phyloP scores from a whole-genome alignment of 352 stramenopile species.

The Phytophthora pluvialis region DNA sequence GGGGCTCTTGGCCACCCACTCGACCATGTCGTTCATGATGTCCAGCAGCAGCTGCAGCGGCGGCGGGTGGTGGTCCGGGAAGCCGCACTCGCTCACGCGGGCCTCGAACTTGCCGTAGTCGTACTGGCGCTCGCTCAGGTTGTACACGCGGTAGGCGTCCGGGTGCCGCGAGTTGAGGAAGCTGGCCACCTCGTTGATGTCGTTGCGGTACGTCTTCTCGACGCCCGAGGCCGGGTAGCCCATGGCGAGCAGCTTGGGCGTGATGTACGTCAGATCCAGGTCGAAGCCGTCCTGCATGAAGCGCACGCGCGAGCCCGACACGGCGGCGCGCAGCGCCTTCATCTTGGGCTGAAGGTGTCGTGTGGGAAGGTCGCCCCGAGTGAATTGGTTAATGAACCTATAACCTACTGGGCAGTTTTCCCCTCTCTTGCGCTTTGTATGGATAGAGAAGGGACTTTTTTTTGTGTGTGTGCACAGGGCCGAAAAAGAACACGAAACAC shows the following conservation, averaged over 20 bases:
- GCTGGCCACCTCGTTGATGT: constrained; percentile 75
- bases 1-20: constrained; percentile 63
- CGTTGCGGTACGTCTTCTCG: constrained; percentile 89
- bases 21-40: constrained; percentile 88
- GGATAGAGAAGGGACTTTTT: not conserved
- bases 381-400: constrained; percentile 27
- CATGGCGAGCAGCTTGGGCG: constrained; percentile 81
- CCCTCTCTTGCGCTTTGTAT: not conserved
- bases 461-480: constrained; percentile 20
- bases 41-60: constrained; percentile 80
- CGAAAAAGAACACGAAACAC: constrained; percentile 2
- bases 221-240: constrained; percentile 81
- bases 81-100: constrained; percentile 78
- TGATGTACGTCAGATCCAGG: constrained; percentile 89
- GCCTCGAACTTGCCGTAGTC: constrained; percentile 80
- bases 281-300: constrained; percentile 87
- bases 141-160: constrained; percentile 78
- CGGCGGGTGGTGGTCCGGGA: constrained; percentile 83
- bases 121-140: constrained; percentile 83
- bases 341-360: constrained; percentile 32
- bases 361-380: constrained; percentile 1
- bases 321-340: constrained; percentile 78
- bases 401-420: not conserved
- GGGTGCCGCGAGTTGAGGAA: constrained; percentile 78
- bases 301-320: constrained; percentile 83